Base-by-base conservation (phyloP, 1,284 basidiomycete genomes). In the Mycosarcoma maydis region DNA sequence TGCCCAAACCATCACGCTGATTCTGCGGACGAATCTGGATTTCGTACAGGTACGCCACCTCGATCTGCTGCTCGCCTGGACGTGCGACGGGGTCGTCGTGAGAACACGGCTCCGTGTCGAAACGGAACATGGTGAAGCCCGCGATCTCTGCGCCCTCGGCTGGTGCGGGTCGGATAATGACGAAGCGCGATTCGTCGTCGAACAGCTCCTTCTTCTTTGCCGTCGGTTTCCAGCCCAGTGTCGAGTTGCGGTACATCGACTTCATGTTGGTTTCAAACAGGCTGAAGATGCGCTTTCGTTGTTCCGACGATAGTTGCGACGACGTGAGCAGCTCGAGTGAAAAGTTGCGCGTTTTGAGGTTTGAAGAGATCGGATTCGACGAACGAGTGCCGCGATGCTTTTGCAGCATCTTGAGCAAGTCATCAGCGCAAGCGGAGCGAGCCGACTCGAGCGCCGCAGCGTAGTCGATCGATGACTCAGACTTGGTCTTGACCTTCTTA, bases 251-350 rank as follows among this genome's bases (percentile, higher is more conserved):
- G n/a, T 71, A 71, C 61, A 71, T 61, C 24, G 44, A 37, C 38
- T 66, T 66, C 68, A 71, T 71, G 54, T 71, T 71, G 34, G 22
- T 23, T 34, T 66, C 57, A 24, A 71, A 71, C 8, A 71, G 41
- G 5, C 42, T 22, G 32, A 71, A 71, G 19, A 71, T 27, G n/a
- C 57, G 52, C 23, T 71, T 66, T 36, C 68, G 68, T 24, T 71
- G 57, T 46, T 65, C 68, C 14, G 68, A 44, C 4, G 57, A 53
- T 4, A 65, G 46, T 2, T 24, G 9, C 5, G 44, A 10, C 5
- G 47, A 41, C 11, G 48, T 27, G 20, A 36, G 14, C 16, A 71
- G 23, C 33, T 71, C 61, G 26, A 71, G 58, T 0, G 61, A 56
- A 45, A 49, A 60, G 5, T 33, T 13, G 19, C 6, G 6, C 8